Base-by-base conservation (phyloP, 2,329 filamentous ascomycete species). In the Aureobasidium zeae region DNA sequence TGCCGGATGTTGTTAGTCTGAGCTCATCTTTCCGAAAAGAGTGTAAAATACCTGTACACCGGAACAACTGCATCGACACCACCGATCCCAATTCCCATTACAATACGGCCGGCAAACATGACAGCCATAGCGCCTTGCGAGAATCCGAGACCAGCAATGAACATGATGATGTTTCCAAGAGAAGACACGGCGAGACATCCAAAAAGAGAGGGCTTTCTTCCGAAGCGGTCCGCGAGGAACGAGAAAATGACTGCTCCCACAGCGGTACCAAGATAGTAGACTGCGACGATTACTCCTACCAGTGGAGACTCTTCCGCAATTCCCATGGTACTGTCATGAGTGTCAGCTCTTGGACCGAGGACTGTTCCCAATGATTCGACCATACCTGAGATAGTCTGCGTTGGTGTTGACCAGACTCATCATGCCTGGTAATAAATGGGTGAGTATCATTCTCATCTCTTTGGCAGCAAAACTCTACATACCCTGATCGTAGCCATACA, bases 261-360 rank as follows among this genome's bases (percentile, higher is more conserved):
- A 3, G 74, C 66, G 51, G 74, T 78, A n/a, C 75, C 74, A 5
- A 79, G 68, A 51, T 79, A 79, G 62, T 79, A 79, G 21, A 79
- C 65, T 2, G 72, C 71, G 12, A 79, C 74, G 43, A 78, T 74
- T 44, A 77, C 64, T 43, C 76, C 75, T 25, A 79, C 73, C 16
- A 77, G 52, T 1, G 72, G 66, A 4, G 67, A 69, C 22, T 70
- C 63, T 49, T 63, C 62, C 5, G 52, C 46, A 25, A 79, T 73
- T 35, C 66, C 66, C 74, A 80, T 79, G 21, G 73, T 77, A 8
- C 22, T 30, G 11, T 30, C 5, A 11, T 5, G n/a, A 30, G 28
- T 5, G 56, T 25, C 11, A 25, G 22, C 22, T 25, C 11, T 25
- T 25, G n/a, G n/a, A n/a, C n/a, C n/a, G n/a, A 6, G 11, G 7